Base-by-base conservation (phyloP, 2,329 filamentous ascomycete species). In the Penicillium sp. region DNA sequence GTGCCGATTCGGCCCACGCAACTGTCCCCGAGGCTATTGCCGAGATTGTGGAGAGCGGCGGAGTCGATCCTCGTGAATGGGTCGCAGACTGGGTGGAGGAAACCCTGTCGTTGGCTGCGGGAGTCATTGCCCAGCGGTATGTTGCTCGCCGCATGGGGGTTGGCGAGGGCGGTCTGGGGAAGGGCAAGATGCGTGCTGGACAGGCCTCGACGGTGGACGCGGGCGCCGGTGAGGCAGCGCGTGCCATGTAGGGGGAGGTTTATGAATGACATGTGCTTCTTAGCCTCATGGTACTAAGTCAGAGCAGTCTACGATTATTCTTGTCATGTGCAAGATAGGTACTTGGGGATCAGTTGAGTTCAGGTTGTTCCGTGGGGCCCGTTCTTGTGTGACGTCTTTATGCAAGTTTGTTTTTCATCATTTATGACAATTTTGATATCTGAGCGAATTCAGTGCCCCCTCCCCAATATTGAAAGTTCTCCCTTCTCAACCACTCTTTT, bases 1-100 rank as follows among this genome's bases (percentile, higher is more conserved):
- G 64, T 33, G 66, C 64, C n/a, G 43, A 65, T 26, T 49, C 60
- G 5, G 57, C 64, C 3, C 64, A 50, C 33, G 52, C 61, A 5
- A 54, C 62, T 2, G 69, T 90, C 32, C 91, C 93, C 0, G 85
- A 88, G 27, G 89, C 90, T 63, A 96, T 98, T 60, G 78, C 81
- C 24, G 87, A 91, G 56, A 95, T 97, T 54, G 82, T 98, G 43
- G 74, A 80, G 47, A 75, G 71, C 44, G 83, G 83, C 12, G 83
- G 82, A 8, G 88, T 97, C 2, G 93, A 98, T 64, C 93, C 93
- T 0, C 79, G 93, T 49, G 93, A 98, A 68, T 98, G 93, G 93
- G 88, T 95, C 34, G 86, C 90, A 3, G 93, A 97, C 69, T 98
- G 93, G 93, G 80, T 98, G 40, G 91, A 97, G 72, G 91, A 97